Evolutionary conservation across 2,329 filamentous ascomycete genomes (phyloP), one percentile per base, ranked within the genome.

Genomic region (Bisporella sp.): DNA sequence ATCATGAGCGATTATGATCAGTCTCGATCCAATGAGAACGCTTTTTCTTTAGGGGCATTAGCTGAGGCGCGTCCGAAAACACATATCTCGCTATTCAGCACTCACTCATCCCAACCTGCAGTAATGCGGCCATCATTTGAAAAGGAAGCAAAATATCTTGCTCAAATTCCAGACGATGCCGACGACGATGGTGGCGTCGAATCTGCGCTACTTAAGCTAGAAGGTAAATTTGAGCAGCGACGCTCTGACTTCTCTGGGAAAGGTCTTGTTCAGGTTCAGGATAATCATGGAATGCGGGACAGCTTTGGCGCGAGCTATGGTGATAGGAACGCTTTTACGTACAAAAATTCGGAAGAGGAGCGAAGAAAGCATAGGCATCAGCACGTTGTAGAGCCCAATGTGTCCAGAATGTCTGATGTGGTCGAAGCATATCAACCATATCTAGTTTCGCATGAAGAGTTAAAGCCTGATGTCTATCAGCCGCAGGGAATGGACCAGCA

Each of bases 201-300:
- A 64, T 90, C 91, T n/a, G 89, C 93, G 0, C 68, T 99, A 46
- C 70, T 91, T 59, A 99, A 97, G 62, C 76, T 99, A 0, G 93
- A 99, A 70, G 93, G 93, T 7, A 92, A 82, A 58, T 93, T 85
- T 59, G 78, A 85, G 63, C 82, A 76, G 58, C 79, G 66, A 39
- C 58, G 57, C 12, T 64, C 64, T 28, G 57, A 65, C 46, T 42
- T 50, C 11, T 63, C 60, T 11, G 43, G 35, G 7, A 47, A 53
- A 13, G 47, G 50, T 39, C 46, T 54, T 29, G 21, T 46, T 30
- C 21, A 21, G 21, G 21, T 21, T 21, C 35, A 37, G n/a, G 35
- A 37, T 9, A n/a, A 37, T 9, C 35, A 37, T n/a, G 53, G 44
- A 11, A 49, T 51, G 31, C 52, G 47, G 12, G 57, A 59, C 39